Percentiles rank a stretch among this genome's conserved stretches.
phyloP scores from a whole-genome alignment of 2,329 filamentous ascomycete genomes.

The Dichotomopilus funicola region DNA sequence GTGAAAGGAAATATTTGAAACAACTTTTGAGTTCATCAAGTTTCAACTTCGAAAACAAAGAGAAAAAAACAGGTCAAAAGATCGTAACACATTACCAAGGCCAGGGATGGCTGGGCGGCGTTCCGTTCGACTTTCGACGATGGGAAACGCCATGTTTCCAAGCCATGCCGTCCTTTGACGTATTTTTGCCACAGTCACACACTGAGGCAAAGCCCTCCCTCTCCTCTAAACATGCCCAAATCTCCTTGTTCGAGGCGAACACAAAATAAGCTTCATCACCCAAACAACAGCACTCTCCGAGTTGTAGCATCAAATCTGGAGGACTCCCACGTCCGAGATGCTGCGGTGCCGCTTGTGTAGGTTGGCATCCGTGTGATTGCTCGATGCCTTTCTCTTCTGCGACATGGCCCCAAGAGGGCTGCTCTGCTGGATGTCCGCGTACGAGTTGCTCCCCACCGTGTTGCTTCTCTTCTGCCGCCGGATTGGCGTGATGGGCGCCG shows the following conservation, averaged over 20 bases:
- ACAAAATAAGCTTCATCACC: background rate
- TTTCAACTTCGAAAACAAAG: background rate
- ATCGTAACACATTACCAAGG: conserved; percentile 27
- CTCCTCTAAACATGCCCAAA: too few species aligned
- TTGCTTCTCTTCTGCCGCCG: conserved; percentile 50
- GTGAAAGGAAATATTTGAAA: too few species aligned
- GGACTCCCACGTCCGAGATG: conserved; percentile 49
- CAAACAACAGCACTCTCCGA: background rate
- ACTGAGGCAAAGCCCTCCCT: too few species aligned
- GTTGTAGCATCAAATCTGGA: conserved; percentile 35
- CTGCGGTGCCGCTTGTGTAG: conserved; percentile 53
- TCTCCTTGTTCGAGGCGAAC: too few species aligned
- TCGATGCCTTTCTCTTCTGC: conserved; percentile 51
- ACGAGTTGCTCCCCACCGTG: conserved; percentile 15
- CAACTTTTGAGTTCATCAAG: too few species aligned
- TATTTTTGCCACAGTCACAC: conserved; percentile 29
- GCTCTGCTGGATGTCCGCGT: conserved; percentile 31
- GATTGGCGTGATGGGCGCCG: conserved; percentile 61
- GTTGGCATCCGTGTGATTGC: conserved; percentile 29
- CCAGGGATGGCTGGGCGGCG: conserved; percentile 35
- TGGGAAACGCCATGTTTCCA: background rate
- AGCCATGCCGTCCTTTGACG: conserved; percentile 42
- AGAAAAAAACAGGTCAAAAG: conserved; percentile 1
- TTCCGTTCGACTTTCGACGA: conserved; percentile 11
- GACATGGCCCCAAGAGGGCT: conserved; percentile 45